Base-by-base conservation (phyloP, 495 filamentous ascomycete species). In the Cercophora samala region DNA sequence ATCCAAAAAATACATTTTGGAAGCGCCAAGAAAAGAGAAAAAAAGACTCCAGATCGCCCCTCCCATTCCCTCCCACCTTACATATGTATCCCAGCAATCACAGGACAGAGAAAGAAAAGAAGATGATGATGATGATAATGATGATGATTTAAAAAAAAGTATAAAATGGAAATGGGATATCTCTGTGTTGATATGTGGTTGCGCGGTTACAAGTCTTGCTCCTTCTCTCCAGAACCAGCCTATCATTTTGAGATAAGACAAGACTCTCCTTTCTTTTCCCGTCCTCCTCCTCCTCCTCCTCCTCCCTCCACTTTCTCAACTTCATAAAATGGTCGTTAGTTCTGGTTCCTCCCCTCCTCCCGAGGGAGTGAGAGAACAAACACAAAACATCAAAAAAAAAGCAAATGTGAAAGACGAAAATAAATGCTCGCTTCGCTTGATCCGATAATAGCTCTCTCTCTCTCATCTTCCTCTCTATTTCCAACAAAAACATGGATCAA, bases 81-180 rank as follows among this genome's bases (percentile, higher is more conserved):
- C 37, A 46, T 46, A 46, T 46, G 13, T 46, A 46, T 46, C 37
- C 29, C 37, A 46, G 37, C 37, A 46, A 18, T 46, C 37, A 46
- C 37, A 56, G 5, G 53, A 56, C 53, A 56, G 53, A 56, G 53
- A 56, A 56, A 21, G n/a, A 21, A 22, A 56, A 56, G 11, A 5
- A 56, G 53, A 56, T 13, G n/a, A n/a, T n/a, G n/a, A n/a, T n/a
- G n/a, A 54, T 18, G 52, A 18, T 21, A 56, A 56, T 19, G 53
- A 56, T 21, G 1, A 56, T 56, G 53, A 4, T 56, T 56, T 56
- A 56, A 56, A 56, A 15, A n/a, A 56, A 56, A 9, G 19, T 56
- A 56, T 54, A 56, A 56, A 56, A 23, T 23, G 22, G 8, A 56
- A 56, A 21, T 56, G 53, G 53, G 53, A 56, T 56, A 56, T 56